These are phyloP conservation scores for Lactarius hengduanensis DNA, from an alignment of 768 basidiomycete species.

Conservation along the genomic window DNA sequence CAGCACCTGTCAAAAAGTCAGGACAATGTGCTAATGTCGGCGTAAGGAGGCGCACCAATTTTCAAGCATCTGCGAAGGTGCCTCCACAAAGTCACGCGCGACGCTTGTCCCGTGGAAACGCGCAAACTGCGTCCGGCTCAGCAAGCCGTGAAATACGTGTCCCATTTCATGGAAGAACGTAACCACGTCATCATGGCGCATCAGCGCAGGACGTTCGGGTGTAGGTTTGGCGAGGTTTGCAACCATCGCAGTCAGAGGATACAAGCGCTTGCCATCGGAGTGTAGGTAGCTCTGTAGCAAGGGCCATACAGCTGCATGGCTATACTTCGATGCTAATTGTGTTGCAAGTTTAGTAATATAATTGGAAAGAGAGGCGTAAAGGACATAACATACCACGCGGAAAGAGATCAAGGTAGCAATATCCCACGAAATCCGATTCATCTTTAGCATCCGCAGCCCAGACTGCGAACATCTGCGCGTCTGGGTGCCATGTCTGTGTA, in stretches of 20 bases:
- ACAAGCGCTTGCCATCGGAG: conserved; percentile 56
- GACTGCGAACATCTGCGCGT: conserved; percentile 81
- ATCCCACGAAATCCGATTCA: conserved; percentile 72
- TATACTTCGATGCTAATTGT: conserved; percentile 65
- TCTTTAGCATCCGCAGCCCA: conserved; percentile 79
- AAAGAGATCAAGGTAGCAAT: conserved; percentile 87
- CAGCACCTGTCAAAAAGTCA: conserved; percentile 54
- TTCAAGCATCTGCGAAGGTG: conserved; percentile 90
- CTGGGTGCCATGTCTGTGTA: conserved; percentile 80
- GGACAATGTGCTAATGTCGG: background rate
- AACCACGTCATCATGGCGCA: conserved; percentile 86
- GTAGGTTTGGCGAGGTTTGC: conserved; percentile 88
- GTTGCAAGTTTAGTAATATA: background rate
- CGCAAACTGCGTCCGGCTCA: conserved; percentile 66
- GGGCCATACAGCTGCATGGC: conserved; percentile 85
- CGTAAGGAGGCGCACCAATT: conserved; percentile 57
- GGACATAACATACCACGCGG: conserved; percentile 57
- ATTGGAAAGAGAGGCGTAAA: conserved; percentile 3
- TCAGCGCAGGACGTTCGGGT: conserved; percentile 73
- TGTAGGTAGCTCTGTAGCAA: conserved; percentile 64
- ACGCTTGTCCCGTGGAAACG: conserved; percentile 84
- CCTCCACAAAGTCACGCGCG: conserved; percentile 83
- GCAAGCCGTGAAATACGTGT: conserved; percentile 50
- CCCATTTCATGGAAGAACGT: conserved; percentile 94
- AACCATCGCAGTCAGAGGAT: conserved; percentile 83